These are phyloP conservation scores for Lachnellula occidentalis DNA, from an alignment of 2,329 filamentous ascomycete genomes.

Conservation along the genomic window DNA sequence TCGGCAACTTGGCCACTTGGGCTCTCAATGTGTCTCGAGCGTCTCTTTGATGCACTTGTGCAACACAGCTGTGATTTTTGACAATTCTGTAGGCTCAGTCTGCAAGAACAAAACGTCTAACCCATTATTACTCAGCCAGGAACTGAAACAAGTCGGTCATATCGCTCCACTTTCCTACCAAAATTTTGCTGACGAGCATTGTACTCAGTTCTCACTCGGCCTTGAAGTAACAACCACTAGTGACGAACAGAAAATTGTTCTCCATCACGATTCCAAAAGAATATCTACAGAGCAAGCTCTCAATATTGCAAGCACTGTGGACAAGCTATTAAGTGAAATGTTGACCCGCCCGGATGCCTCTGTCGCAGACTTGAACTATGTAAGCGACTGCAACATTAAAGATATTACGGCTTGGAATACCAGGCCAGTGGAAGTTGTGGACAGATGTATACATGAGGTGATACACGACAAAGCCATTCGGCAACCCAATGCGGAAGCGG, in stretches of 20 bases:
- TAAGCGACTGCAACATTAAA: neutral
- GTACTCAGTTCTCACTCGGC: neutral
- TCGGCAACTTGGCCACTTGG: neutral
- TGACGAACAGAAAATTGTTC: neutral
- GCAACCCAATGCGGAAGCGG: conserved; percentile 8
- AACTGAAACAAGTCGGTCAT: neutral
- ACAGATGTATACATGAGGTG: conserved; percentile 17
- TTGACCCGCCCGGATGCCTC: neutral
- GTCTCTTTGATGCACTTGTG: neutral
- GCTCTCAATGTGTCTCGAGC: neutral
- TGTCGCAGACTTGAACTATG: neutral
- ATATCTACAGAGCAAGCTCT: neutral
- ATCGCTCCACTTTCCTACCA: neutral
- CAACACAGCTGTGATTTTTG: neutral
- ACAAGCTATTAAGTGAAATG: neutral
- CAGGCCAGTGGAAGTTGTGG: conserved; percentile 3
- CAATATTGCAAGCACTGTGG: neutral
- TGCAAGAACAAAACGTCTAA: neutral
- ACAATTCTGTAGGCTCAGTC: neutral
- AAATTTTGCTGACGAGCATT: neutral
- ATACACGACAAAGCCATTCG: conserved; percentile 1
- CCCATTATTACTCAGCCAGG: neutral
- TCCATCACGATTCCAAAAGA: neutral
- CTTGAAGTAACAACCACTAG: neutral
- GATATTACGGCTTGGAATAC: neutral